Base-by-base conservation (phyloP, 2,329 filamentous ascomycete genomes). In the Cercospora sp. region DNA sequence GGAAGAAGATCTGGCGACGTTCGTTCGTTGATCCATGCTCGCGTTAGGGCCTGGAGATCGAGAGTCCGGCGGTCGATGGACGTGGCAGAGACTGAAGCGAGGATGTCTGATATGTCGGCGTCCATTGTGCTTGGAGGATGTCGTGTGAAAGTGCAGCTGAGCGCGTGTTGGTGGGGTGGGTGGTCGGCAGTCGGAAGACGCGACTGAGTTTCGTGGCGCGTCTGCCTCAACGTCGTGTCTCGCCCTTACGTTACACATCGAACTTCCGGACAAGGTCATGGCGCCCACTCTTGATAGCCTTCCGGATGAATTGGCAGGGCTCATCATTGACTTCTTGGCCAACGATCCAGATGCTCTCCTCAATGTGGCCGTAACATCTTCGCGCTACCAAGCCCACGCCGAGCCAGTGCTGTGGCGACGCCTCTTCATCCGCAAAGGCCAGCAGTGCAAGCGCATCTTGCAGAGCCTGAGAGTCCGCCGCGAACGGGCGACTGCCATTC, bases 11-110 rank as follows among this genome's bases (percentile, higher is more conserved):
- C 94, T 2, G 94, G 93, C 55, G 93, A 90, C 66, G 91, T 92
- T 73, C 95, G 89, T 80, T 99, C 96, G 53, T 94, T 92, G 55
- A 97, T 88, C 94, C 94, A 99, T 75, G 90, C 91, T 75, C 94
- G 90, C 73, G 94, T 97, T 73, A 99, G 83, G 63, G 91, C 88
- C 79, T 97, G 93, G 73, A 98, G 86, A 80, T 98, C 94, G 75
- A 89, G 86, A 51, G 86, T 89, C 74, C 88, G 86, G 42, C 69
- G 73, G 2, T 88, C 87, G 18, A 87, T 79, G 40, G 83, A 71
- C 3, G 74, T 72, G 0, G 76, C 75, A n/a, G 81, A 78, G 33
- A 85, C 82, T 45, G 84, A 82, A 69, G 83, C 83, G 73, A 86
- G 82, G 69, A 86, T 84, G 76, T 86, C 84, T 72, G 82, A 79